Percentiles rank a stretch among this genome's conserved stretches.
Evolutionary conservation across 352 stramenopile species (phyloP).

Genomic region (Pythium rhizo-oryzae): DNA sequence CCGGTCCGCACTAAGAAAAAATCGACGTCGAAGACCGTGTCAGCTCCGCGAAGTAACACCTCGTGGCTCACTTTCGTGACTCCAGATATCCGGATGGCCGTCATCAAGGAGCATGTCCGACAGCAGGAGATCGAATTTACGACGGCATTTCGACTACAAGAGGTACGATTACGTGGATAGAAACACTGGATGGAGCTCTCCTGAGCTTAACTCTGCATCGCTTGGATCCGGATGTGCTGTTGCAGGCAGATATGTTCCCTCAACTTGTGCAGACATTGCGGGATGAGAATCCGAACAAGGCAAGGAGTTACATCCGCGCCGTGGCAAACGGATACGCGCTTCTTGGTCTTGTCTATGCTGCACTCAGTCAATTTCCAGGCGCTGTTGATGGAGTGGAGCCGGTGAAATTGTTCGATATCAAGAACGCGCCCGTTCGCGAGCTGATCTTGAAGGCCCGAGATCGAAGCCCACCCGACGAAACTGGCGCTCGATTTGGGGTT

Average conservation of each 20-base stretch:
- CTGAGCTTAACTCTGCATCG: too few species aligned
- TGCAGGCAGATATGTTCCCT: slow-evolving; percentile 53
- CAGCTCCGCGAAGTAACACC: slow-evolving; percentile 10
- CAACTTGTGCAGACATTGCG: slow-evolving; percentile 63
- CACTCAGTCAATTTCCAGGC: slow-evolving; percentile 40
- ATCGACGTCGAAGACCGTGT: slow-evolving; percentile 13
- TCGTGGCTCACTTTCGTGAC: slow-evolving; percentile 58
- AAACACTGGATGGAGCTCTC: background rate
- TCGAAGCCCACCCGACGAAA: slow-evolving; percentile 31
- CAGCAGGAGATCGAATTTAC: slow-evolving; percentile 44
- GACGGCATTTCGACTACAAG: slow-evolving; percentile 47
- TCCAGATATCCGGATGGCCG: slow-evolving; percentile 33
- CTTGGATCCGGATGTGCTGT: background rate
- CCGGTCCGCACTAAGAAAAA: slow-evolving; percentile 25
- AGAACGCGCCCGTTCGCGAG: slow-evolving; percentile 37
- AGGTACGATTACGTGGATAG: slow-evolving; percentile 29
- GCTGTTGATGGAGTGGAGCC: slow-evolving; percentile 39
- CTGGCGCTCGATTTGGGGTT: slow-evolving; percentile 31
- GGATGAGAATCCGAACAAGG: slow-evolving; percentile 55
- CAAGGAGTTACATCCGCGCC: slow-evolving; percentile 58
- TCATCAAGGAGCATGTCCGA: slow-evolving; percentile 47
- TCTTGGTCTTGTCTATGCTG: slow-evolving; percentile 44
- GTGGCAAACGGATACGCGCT: slow-evolving; percentile 45
- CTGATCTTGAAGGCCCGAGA: slow-evolving; percentile 40
- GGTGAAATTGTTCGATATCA: slow-evolving; percentile 45